phyloP scores from a whole-genome alignment of 257 asterid species.

The Hygrophila difformis region DNA sequence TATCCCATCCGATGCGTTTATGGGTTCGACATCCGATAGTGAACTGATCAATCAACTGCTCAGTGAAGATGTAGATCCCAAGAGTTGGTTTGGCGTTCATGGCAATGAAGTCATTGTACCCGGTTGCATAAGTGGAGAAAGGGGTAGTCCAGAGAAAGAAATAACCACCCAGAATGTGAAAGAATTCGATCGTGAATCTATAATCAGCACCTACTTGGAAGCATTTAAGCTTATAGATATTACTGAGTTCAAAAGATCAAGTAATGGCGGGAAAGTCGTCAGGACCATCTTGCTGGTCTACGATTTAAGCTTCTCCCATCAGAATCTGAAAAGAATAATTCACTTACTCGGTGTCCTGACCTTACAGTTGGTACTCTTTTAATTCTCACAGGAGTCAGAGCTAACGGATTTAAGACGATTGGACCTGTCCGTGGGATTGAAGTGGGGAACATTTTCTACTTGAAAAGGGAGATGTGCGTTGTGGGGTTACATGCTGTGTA shows the following conservation, averaged over 20 bases:
- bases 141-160: constrained; percentile 29
- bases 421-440: constrained; percentile 82
- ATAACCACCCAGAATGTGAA: constrained; percentile 16
- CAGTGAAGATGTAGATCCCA: constrained; percentile 28
- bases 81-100: constrained; percentile 27
- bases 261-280: constrained; percentile 51
- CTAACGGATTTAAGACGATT: constrained; percentile 52
- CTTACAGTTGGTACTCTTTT: constrained; percentile 49
- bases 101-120: constrained; percentile 40
- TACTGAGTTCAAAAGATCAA: constrained; percentile 45
- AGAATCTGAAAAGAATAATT: constrained; percentile 53
- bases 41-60: constrained; percentile 45
- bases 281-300: constrained; percentile 41
- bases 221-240: constrained; percentile 43
- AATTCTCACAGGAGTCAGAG: constrained; percentile 64
- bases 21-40: too few species aligned
- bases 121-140: constrained; percentile 31
- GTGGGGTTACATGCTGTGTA: constrained; percentile 88
- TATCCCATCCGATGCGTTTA: too few species aligned
- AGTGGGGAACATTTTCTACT: constrained; percentile 79
- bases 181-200: constrained; percentile 39
- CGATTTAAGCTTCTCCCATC: constrained; percentile 57
- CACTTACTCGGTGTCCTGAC: constrained; percentile 65
- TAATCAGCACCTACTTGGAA: constrained; percentile 30
- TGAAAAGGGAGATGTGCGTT: constrained; percentile 82